These are phyloP conservation scores for Paratinospora sagittata DNA, from an alignment of 164 flowering plant species.

Conservation along the genomic window DNA sequence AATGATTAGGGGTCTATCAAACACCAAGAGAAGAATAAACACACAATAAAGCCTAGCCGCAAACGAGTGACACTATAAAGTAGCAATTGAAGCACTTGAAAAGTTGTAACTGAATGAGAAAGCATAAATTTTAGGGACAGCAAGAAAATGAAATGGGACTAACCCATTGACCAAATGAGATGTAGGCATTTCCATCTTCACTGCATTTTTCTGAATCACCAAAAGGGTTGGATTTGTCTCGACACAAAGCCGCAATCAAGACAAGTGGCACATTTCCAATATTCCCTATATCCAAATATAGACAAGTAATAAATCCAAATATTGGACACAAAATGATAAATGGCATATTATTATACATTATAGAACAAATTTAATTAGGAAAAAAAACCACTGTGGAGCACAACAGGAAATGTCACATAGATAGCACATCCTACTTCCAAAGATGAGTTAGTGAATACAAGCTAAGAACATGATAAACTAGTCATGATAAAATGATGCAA, in stretches of 20 bases:
- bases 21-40: not conserved
- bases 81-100: not conserved
- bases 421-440: too few relatives aligned
- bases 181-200: constrained; percentile 87
- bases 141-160: constrained; percentile 13
- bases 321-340: not conserved
- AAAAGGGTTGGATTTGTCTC: constrained; percentile 86
- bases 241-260: constrained; percentile 84
- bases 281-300: constrained; percentile 54
- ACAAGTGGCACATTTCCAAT: constrained; percentile 98
- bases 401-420: too few relatives aligned
- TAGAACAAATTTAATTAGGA: too few relatives aligned
- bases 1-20: not conserved
- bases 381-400: too few relatives aligned
- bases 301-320: not conserved
- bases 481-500: too few relatives aligned
- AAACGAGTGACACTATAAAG: not conserved
- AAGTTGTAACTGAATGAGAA: not conserved
- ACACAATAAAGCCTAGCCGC: not conserved
- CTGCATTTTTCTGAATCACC: constrained; percentile 69
- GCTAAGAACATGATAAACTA: too few relatives aligned
- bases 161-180: constrained; percentile 99
- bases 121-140: not conserved
- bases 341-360: not conserved
- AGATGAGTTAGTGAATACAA: too few relatives aligned